Evolutionary conservation across 768 basidiomycete genomes (phyloP), one percentile per base, ranked within the genome.

Genomic region (Udeniomyces megalosporus): DNA sequence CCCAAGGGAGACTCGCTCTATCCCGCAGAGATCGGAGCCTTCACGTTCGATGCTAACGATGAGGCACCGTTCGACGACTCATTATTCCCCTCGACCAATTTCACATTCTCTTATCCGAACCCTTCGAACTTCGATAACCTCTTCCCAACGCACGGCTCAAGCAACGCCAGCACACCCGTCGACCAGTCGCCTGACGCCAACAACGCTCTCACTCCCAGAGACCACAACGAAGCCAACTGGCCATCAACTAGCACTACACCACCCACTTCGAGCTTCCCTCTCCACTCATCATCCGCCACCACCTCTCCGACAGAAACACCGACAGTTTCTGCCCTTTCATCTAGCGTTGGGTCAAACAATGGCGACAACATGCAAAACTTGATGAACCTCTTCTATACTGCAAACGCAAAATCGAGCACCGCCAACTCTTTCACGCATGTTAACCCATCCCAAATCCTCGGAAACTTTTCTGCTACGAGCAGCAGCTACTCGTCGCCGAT

Each of bases 401-500:
- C 74, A 17, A 62, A 70, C n/a, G 70, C 71, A 1, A 29, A 24
- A 7, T 45, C 50, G 44, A 34, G 31, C 22, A 26, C 20, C n/a
- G 44, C 58, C 14, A 24, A 32, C 20, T 34, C 58, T 31, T 75
- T 70, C 68, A 75, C 74, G 1, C 73, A 74, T 57, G 86, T 96
- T 63, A 88, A 96, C 75, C 92, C 92, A 8, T 85, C 85, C n/a
- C 88, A 93, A 74, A 86, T 93, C 48, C 73, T 80, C 28, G 74
- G 70, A 24, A 47, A 38, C 24, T 38, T 34, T 52, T 34, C 47
- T 3, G 29, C 50, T 32, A 31, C 32, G 29, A 49, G 31, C 58
- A n/a, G n/a, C n/a, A 45, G 12, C 44, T 61, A 54, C 44, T 61
- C 60, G 3, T 61, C 60, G 8, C 62, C 62, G 7, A 55, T 28